These are phyloP conservation scores for Somion occarium DNA, from an alignment of 1,284 basidiomycete species.

Conservation along the genomic window DNA sequence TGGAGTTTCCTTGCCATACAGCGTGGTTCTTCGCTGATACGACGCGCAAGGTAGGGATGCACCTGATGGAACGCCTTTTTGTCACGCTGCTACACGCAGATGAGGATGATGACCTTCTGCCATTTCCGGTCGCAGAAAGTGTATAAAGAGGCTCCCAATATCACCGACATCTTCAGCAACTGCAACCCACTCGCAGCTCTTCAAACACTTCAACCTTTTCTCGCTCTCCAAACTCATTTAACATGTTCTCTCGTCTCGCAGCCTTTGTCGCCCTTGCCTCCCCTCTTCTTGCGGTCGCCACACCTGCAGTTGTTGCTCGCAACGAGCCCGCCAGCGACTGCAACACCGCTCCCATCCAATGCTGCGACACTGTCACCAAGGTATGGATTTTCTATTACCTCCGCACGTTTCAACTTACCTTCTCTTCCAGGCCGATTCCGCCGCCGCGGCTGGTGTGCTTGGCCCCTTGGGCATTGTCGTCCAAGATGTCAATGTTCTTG, in stretches of 20 bases:
- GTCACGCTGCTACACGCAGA: neutral
- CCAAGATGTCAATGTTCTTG: constrained; percentile 12
- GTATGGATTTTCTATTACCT: constrained; percentile 1
- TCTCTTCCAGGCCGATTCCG: neutral
- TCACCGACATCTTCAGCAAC: neutral
- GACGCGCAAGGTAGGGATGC: too few species aligned
- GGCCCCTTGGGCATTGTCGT: constrained; percentile 11
- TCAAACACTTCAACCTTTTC: neutral
- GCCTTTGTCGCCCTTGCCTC: constrained; percentile 1
- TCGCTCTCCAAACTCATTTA: neutral
- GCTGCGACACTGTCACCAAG: constrained; percentile 5
- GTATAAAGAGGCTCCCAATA: neutral
- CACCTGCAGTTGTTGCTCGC: neutral
- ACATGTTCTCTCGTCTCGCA: constrained; percentile 2
- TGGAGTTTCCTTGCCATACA: too few species aligned
- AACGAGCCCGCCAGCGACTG: constrained; percentile 7
- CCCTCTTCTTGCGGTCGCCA: constrained; percentile 7
- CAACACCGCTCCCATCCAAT: constrained; percentile 8
- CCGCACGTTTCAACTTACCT: neutral
- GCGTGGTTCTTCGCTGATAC: too few species aligned
- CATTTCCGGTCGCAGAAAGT: neutral
- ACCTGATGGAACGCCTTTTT: neutral
- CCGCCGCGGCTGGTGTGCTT: neutral
- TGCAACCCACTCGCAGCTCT: neutral
- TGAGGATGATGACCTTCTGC: neutral